Conservation (phyloP, 345 rosid genomes). For the Eucalyptus pauciflora region DNA sequence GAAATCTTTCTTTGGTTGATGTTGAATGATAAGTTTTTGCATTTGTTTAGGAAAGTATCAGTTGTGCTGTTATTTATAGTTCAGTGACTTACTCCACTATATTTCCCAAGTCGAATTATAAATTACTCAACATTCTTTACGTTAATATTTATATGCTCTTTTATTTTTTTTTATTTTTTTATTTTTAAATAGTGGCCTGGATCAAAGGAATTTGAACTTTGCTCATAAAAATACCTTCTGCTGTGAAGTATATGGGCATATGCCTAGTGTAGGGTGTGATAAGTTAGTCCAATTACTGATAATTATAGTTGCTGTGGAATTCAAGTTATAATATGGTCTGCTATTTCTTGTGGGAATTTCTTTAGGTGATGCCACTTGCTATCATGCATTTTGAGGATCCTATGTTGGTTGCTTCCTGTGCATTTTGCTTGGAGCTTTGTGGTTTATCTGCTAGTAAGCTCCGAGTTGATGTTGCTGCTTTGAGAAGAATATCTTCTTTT, state of each 20-base stretch:
- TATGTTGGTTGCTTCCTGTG: constrained; percentile 78
- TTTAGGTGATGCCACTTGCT: constrained; percentile 90
- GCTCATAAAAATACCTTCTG: not conserved
- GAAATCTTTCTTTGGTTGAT: not conserved
- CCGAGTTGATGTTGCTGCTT: constrained; percentile 65
- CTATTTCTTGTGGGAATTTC: not conserved
- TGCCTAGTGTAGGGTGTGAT: not conserved
- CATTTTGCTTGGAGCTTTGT: constrained; percentile 85
- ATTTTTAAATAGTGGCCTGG: not conserved
- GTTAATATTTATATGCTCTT: not conserved
- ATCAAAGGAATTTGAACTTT: not conserved
- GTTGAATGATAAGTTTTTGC: not conserved
- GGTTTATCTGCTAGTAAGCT: constrained; percentile 84
- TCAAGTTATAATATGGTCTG: not conserved
- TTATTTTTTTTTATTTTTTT: not conserved
- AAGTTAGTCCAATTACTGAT: not conserved
- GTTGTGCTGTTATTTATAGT: not conserved
- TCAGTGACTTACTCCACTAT: not conserved
- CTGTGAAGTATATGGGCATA: not conserved
- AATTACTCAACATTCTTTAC: not conserved
- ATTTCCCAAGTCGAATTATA: not conserved
- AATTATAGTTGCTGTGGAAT: not conserved
- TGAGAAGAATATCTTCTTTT: constrained; percentile 77
- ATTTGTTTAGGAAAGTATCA: not conserved
- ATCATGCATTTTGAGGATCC: constrained; percentile 73